Evolutionary conservation across 169 alveolate species (phyloP), one percentile per base, ranked within the genome.

Genomic region (Perkinsus olseni): DNA sequence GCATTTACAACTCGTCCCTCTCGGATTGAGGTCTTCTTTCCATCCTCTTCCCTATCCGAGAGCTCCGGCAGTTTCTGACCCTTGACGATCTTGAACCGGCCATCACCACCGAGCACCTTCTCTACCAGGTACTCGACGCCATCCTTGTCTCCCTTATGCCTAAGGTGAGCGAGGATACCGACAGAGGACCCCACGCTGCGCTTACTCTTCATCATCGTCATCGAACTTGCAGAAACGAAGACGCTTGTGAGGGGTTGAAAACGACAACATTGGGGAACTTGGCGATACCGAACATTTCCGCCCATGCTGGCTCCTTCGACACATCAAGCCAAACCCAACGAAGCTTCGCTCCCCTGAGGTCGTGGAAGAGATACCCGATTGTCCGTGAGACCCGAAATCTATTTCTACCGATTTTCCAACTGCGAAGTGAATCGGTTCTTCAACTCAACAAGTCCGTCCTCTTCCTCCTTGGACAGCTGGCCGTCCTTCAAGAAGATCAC

Each of bases 271-370:
- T 96, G 28, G 98, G 98, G 24, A 95, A 94, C n/a, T 94, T 94
- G 11, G 94, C 91, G 20, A 93, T 93, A 62, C 93, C 95, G 39
- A 97, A 96, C 20, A 96, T 95, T 10, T 96, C 92, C 34, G 96
- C 95, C 91, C 95, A 97, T 38, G 95, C 96, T 38, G 91, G 92
- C 95, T 97, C 98, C 51, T 92, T 93, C n/a, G 95, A 94, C 21
- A 96, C 94, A 93, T 97, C 95, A 94, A 97, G 96, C 98, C 98
- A 97, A 97, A 97, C 96, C 97, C 97, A 97, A 93, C 96, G 94
- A 50, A 96, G 95, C 38, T 93, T 95, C 10, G 95, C 92, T 0
- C 97, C 97, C 34, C 97, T 96, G 91, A 38, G 31, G n/a, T 21
- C 82, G 17, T 0, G 31, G 82, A 8, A 40, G 50, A 6, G 21